These are phyloP conservation scores for Clohesyomyces aquaticus DNA, from an alignment of 495 filamentous ascomycete species.

Conservation along the genomic window DNA sequence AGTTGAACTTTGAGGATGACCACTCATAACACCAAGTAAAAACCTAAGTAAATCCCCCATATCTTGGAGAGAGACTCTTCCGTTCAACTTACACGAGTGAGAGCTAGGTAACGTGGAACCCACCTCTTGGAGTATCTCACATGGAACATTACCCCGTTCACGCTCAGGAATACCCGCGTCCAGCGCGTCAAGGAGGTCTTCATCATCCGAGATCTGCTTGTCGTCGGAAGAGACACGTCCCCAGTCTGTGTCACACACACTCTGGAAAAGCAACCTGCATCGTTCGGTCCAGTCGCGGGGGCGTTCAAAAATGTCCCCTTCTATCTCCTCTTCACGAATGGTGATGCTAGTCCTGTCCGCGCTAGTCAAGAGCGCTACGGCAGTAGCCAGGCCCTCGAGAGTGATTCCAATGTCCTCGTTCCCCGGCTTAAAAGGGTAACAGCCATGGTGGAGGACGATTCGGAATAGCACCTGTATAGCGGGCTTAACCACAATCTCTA, in stretches of 20 bases:
- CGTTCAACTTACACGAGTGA: neutral
- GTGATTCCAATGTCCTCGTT: neutral
- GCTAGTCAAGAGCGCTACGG: neutral
- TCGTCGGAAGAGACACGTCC: neutral
- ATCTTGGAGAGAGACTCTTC: neutral
- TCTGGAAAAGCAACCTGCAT: neutral
- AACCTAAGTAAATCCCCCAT: neutral
- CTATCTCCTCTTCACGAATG: neutral
- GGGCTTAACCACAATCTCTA: neutral
- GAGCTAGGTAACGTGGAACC: neutral
- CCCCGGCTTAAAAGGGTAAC: neutral
- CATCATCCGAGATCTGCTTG: neutral
- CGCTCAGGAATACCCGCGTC: neutral
- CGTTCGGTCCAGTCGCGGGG: neutral
- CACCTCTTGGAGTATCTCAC: neutral
- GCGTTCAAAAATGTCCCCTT: neutral
- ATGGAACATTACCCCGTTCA: no score
- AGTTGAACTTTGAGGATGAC: neutral
- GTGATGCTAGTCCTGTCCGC: neutral
- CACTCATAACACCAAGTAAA: neutral
- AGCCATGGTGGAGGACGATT: neutral
- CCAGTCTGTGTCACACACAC: neutral
- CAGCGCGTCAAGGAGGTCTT: neutral
- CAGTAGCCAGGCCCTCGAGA: neutral
- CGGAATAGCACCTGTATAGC: neutral